Percentiles rank a stretch among this genome's conserved stretches.
Conservation (phyloP, 257 asterid genomes). For the Nicotiana sylvestris region DNA sequence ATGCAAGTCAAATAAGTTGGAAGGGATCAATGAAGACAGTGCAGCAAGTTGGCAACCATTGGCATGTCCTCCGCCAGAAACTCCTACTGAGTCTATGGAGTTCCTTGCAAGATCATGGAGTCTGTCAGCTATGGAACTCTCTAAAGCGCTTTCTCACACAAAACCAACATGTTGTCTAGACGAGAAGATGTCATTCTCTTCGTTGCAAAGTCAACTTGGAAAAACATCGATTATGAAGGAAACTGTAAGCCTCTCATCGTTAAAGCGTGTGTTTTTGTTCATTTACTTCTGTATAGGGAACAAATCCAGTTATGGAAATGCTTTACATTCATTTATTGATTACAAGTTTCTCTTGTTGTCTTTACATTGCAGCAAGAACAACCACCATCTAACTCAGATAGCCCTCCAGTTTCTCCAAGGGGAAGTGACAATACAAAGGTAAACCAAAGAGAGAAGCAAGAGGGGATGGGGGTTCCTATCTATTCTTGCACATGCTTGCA, state of each 20-base stretch:
- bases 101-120: constrained; percentile 90
- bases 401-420: constrained; percentile 64
- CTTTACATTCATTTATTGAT: not conserved
- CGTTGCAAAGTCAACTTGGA: constrained; percentile 21
- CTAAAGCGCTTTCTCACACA: constrained; percentile 59
- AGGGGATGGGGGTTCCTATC: not conserved
- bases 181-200: constrained; percentile 22
- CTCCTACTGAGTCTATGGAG: constrained; percentile 91
- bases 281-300: not conserved
- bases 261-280: not conserved
- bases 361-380: constrained; percentile 35
- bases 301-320: not conserved
- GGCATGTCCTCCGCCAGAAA: constrained; percentile 67
- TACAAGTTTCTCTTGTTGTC: constrained; percentile 1
- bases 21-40: constrained; percentile 62
- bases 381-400: constrained; percentile 32
- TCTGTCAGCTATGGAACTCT: constrained; percentile 65
- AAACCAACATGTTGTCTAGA: constrained; percentile 17
- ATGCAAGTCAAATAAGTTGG: constrained; percentile 42
- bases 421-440: constrained; percentile 70
- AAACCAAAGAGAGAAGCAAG: not conserved
- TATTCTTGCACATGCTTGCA: not conserved
- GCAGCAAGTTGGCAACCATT: constrained; percentile 41
- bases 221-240: constrained; percentile 17
- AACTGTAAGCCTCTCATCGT: constrained; percentile 20